Base-by-base conservation (phyloP, 805 yeast species). In the Isabelozyma pseudorhagii region DNA sequence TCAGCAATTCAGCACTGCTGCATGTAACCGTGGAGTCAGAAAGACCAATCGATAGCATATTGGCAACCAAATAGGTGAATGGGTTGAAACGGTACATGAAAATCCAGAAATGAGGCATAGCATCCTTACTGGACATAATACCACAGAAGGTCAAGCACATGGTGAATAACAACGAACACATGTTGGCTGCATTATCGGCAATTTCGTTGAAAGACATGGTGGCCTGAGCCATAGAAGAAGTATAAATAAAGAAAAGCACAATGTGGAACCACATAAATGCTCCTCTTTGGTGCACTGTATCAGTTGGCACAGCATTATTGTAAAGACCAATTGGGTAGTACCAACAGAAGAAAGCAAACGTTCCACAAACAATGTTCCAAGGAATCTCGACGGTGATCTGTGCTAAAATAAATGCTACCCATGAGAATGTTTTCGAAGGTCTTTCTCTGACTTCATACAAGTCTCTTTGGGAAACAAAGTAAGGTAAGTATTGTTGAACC, bases 91-190 rank as follows among this genome's bases (percentile, higher is more conserved):
- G 53, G 64, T 69, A 69, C 69, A 69, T 66, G 56, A 69, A 69
- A 40, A 65, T 60, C 74, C 74, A 84, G 75, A 88, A 88, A n/a
- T 89, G 82, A 29, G 87, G 87, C 72, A 71, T 52, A 31, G 67
- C 71, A 15, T 72, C 61, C 42, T 82, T 79, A 25, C 80, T 71
- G 13, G 80, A 82, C 70, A 88, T 71, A 42, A 85, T 89, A 77
- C 96, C 96, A 77, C 90, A 85, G 80, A 87, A 86, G 48, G 80
- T 79, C 68, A 88, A 70, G 38, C 82, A 72, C 75, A 85, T 68
- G 2, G 87, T 81, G 66, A 82, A 85, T 52, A 83, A 60, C 58
- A 86, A 59, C 38, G 79, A 70, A 1, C 81, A 78, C 49, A 83
- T 51, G 56, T 83, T 82, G 52, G 86, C 89, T 44, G 88, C 91